These are phyloP conservation scores for Penicillium decumbens DNA, from an alignment of 2,329 filamentous ascomycete species.

Conservation along the genomic window DNA sequence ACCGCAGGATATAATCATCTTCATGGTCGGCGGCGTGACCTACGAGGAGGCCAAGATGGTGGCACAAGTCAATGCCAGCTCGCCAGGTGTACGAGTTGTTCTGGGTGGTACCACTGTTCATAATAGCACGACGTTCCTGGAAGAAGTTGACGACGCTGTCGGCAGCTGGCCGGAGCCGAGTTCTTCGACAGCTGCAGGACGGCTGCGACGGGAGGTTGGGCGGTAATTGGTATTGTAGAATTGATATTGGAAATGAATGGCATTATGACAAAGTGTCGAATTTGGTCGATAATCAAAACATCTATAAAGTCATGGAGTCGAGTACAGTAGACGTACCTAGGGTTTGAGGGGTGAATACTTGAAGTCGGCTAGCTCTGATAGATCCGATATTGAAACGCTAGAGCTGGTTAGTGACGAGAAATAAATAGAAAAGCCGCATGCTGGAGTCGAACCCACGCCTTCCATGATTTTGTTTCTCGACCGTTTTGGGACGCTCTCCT, in stretches of 20 bases:
- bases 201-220: slow-evolving; percentile 59
- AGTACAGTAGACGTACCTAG: too few species aligned
- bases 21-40: slow-evolving; percentile 87
- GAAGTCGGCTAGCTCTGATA: too few species aligned
- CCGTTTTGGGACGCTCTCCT: too few species aligned
- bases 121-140: slow-evolving; percentile 81
- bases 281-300: too few species aligned
- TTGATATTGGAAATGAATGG: background rate
- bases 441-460: too few species aligned
- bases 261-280: background rate
- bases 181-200: slow-evolving; percentile 56
- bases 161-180: slow-evolving; percentile 73
- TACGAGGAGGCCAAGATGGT: slow-evolving; percentile 97
- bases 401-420: too few species aligned
- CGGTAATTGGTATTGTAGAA: slow-evolving; percentile 32
- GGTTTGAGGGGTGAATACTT: too few species aligned
- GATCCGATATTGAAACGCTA: too few species aligned
- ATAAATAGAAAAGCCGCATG: too few species aligned
- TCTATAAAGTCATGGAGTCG: too few species aligned
- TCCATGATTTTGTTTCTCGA: too few species aligned
- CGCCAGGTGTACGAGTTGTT: slow-evolving; percentile 82
- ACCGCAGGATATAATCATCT: slow-evolving; percentile 92
- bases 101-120: slow-evolving; percentile 83
- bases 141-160: slow-evolving; percentile 87
- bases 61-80: slow-evolving; percentile 87